Evolutionary conservation across 352 stramenopile species (phyloP), one percentile per base, ranked within the genome.

Genomic region (Pythium guiyangense): DNA sequence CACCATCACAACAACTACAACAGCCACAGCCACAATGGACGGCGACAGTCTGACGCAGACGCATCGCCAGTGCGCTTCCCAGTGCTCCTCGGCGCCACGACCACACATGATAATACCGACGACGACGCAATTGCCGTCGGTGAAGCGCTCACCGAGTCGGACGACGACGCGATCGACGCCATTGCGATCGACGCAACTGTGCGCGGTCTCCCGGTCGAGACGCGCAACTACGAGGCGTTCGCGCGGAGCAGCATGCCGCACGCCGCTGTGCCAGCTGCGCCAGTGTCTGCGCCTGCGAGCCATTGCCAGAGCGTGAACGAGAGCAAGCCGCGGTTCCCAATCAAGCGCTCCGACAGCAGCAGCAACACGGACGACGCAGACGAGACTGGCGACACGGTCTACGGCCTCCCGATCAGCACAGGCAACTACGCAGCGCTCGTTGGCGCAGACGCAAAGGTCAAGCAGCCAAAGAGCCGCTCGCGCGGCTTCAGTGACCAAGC

Each of bases 401-500:
- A 80, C 51, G 75, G 75, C 6, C 53, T 86, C 14, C 73, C 75
- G 2, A 70, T 86, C 17, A 63, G 67, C 35, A 82, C 73, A 40
- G 52, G 69, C 29, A 84, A 84, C 57, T 86, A 86, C 60, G 63
- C 72, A 35, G 63, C 73, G 31, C 67, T 84, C 39, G 70, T 79
- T 10, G 52, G 60, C 42, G 69, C 52, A 2, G 50, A 31, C 37
- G 50, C 18, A 4, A 49, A 69, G 26, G 66, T 61, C 40, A 70
- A 49, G 50, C 39, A 45, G 18, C 39, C 18, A 45, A 17, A 62
- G 47, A 64, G 66, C 39, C 63, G 75, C 15, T 50, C 73, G 44
- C 62, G 77, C 40, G 70, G 77, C n/a, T 86, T 88, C 67, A 86
- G 81, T 54, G 79, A 73, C 29, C 61, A 89, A 26, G 76, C 57